Percentiles rank a stretch among this genome's conserved stretches.
Evolutionary conservation across 495 filamentous ascomycete species (phyloP).

Genomic region (Cryomyces minteri): DNA sequence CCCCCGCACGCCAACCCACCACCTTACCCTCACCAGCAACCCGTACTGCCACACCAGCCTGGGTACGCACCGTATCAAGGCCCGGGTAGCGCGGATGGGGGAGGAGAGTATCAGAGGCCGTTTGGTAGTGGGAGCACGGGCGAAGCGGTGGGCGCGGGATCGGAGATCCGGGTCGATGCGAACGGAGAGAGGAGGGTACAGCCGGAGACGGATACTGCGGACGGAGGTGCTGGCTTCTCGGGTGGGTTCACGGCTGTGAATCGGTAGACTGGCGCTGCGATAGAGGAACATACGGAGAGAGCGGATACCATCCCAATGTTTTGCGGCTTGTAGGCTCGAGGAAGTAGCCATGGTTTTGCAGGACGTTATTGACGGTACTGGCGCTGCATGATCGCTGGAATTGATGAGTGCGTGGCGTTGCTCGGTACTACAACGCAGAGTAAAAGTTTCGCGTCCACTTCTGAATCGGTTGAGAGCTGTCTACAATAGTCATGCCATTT

Average conservation of each 20-base stretch:
- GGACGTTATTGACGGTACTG: too few species aligned
- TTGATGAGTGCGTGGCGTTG: too few species aligned
- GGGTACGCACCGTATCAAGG: too few species aligned
- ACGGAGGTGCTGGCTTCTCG: not conserved
- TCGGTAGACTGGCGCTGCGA: not conserved
- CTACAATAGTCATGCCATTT: too few species aligned
- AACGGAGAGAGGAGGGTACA: slow-evolving; percentile 13
- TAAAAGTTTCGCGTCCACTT: too few species aligned
- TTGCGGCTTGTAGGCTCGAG: too few species aligned
- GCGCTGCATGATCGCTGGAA: too few species aligned
- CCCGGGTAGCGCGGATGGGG: not conserved
- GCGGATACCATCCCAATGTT: too few species aligned
- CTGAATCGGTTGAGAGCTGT: too few species aligned
- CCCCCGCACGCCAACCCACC: not conserved
- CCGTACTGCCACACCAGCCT: not conserved
- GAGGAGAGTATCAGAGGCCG: not conserved
- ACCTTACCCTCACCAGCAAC: slow-evolving; percentile 7
- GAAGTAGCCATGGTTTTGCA: too few species aligned
- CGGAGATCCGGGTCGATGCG: slow-evolving; percentile 5
- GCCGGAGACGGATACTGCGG: slow-evolving; percentile 1
- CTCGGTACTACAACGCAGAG: too few species aligned
- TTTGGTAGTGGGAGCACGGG: not conserved
- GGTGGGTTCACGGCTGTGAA: slow-evolving; percentile 15
- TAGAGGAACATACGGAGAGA: too few species aligned
- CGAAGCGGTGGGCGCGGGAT: slow-evolving; percentile 3